Evolutionary conservation across 345 rosid species (phyloP).

Genomic region (Populus alba): DNA sequence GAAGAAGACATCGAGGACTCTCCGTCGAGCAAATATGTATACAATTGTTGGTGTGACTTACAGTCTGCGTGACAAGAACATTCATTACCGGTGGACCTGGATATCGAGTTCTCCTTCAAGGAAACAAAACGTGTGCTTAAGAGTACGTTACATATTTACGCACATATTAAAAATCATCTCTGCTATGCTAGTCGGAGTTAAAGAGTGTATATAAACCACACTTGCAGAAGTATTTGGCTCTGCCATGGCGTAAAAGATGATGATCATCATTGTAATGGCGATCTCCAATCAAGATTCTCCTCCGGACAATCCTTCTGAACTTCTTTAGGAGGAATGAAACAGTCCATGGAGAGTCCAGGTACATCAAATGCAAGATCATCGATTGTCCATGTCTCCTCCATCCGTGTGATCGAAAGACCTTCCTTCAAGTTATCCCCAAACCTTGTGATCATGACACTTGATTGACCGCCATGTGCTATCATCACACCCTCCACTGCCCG

Average conservation of each 20-base stretch:
- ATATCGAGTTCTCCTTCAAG: background rate
- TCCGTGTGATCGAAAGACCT: conserved; percentile 67
- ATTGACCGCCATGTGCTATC: conserved; percentile 83
- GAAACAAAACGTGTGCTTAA: background rate
- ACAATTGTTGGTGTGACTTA: background rate
- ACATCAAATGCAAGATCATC: conserved; percentile 89
- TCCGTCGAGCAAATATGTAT: background rate
- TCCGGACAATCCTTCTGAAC: conserved; percentile 41
- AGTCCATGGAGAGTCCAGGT: conserved; percentile 69
- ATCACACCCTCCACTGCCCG: conserved; percentile 64
- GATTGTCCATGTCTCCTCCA: conserved; percentile 83
- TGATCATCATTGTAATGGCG: conserved; percentile 25
- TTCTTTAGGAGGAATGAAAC: conserved; percentile 86
- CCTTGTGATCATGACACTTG: conserved; percentile 68
- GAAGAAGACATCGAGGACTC: background rate
- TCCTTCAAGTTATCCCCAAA: conserved; percentile 75
- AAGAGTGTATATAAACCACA: background rate
- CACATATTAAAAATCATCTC: background rate
- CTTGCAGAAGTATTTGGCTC: background rate
- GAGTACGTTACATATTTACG: conserved; percentile 1
- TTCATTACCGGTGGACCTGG: background rate
- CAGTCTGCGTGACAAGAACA: background rate
- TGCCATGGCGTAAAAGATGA: background rate
- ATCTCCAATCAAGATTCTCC: conserved; percentile 40
- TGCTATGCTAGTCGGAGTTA: background rate